These are phyloP conservation scores for Dysphania ambrosioides DNA, from an alignment of 148 eudicot species.

Conservation along the genomic window DNA sequence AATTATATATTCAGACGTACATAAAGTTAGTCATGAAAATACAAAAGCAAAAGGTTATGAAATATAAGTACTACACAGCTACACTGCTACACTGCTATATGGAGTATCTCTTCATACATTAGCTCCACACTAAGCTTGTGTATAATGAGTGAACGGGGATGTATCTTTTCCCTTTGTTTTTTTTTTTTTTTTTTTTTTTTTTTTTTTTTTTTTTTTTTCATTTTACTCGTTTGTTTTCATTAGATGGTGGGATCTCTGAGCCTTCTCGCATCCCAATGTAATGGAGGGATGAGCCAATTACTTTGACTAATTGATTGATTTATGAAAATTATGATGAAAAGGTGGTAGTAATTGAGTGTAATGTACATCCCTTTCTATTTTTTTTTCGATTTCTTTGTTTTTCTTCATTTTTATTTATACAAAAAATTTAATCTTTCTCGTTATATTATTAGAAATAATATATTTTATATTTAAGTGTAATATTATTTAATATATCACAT, in stretches of 20 bases:
- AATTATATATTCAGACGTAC: conserved; percentile 6
- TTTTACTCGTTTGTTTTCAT: no score
- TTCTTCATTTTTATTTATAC: no score
- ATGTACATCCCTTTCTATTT: no score
- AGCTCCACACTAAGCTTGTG: conserved; percentile 11
- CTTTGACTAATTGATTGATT: conserved; percentile 6
- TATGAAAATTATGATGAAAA: not conserved
- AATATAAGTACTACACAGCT: not conserved
- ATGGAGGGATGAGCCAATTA: conserved; percentile 3
- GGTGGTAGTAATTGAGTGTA: not conserved
- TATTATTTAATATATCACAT: no score
- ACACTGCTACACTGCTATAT: no score
- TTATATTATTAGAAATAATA: no score
- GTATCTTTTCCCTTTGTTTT: not conserved
- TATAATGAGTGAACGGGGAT: conserved; percentile 7
- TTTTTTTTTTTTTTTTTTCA: no score
- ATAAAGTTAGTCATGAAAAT: conserved; percentile 24
- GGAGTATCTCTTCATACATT: not conserved
- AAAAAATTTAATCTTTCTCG: no score
- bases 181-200: no score
- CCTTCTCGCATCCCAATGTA: not conserved
- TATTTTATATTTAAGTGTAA: no score
- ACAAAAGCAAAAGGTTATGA: conserved; percentile 25
- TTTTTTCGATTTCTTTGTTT: no score
- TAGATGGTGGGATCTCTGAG: not conserved